A percentile compares a stretch with the other conserved stretches of the same genome.
phyloP scores from a whole-genome alignment of 495 filamentous ascomycete species.

The Bryoglossum gracile region DNA sequence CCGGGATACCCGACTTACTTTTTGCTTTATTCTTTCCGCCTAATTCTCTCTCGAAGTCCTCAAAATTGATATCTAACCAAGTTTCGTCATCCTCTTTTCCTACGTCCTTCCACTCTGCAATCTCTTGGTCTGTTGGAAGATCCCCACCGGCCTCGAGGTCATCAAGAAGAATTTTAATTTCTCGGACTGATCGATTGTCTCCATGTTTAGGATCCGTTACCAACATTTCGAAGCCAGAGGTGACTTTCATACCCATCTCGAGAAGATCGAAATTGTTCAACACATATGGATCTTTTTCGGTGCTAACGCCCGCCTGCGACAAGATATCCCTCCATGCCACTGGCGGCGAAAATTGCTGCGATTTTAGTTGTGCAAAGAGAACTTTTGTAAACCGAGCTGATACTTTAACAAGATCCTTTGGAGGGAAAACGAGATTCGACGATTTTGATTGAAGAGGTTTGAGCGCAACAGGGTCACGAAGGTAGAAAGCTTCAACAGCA shows the following conservation, averaged over 20 bases:
- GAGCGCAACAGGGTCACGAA: conserved; percentile 75
- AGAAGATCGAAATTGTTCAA: conserved; percentile 37
- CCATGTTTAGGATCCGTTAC: conserved; percentile 54
- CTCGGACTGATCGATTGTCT: conserved; percentile 57
- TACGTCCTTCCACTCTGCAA: conserved; percentile 56
- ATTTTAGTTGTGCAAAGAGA: conserved; percentile 83
- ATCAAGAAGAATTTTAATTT: conserved; percentile 66
- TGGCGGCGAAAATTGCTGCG: conserved; percentile 75
- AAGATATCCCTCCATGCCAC: conserved; percentile 48
- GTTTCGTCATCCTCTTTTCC: conserved; percentile 66
- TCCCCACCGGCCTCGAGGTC: conserved; percentile 46
- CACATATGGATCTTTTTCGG: conserved; percentile 18
- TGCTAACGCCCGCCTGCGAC: conserved; percentile 5
- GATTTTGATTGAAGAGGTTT: conserved; percentile 53
- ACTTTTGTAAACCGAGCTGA: conserved; percentile 77
- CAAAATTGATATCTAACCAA: conserved; percentile 91
- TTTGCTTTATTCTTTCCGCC: conserved; percentile 40
- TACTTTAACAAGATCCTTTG: conserved; percentile 69
- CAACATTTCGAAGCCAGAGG: conserved; percentile 89
- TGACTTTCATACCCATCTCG: conserved; percentile 82
- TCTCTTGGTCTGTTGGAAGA: conserved; percentile 68
- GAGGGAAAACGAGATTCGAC: conserved; percentile 49
- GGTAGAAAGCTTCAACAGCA: conserved; percentile 86
- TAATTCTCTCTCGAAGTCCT: conserved; percentile 79
- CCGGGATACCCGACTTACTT: conserved; percentile 15